Evolutionary conservation across 1,284 basidiomycete genomes (phyloP).

Genomic region (Heterobasidion annosum): DNA sequence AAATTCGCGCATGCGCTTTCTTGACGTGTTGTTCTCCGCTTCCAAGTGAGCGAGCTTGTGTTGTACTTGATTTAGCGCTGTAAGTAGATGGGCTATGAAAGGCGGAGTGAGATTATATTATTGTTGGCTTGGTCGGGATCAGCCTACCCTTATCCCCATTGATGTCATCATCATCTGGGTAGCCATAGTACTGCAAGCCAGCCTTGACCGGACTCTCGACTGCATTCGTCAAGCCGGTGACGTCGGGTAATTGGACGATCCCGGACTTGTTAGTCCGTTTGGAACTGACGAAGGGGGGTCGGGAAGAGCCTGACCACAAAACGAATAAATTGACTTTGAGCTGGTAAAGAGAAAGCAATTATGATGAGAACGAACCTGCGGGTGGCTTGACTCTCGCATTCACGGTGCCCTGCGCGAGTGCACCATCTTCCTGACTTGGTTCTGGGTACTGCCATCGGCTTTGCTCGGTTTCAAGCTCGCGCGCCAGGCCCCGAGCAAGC

Average conservation of each 20-base stretch:
- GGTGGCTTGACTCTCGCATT: background rate
- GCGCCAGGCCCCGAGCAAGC: slow-evolving; percentile 43
- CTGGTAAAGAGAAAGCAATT: too few species aligned
- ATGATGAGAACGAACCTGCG: background rate
- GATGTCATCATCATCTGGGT: slow-evolving; percentile 31
- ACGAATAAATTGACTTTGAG: background rate
- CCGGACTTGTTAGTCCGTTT: slow-evolving; percentile 3
- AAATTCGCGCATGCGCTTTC: slow-evolving; percentile 70
- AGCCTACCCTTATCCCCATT: slow-evolving; percentile 51
- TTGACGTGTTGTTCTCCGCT: slow-evolving; percentile 71
- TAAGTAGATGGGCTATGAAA: slow-evolving; percentile 45
- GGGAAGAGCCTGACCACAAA: background rate
- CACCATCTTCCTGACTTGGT: background rate
- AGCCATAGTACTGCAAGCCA: slow-evolving; percentile 40
- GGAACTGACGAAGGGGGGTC: background rate
- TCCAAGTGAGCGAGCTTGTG: slow-evolving; percentile 62
- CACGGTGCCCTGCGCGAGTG: slow-evolving; percentile 13
- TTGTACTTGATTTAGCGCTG: slow-evolving; percentile 56
- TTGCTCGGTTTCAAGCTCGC: slow-evolving; percentile 42
- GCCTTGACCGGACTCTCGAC: slow-evolving; percentile 59
- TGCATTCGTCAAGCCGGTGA: slow-evolving; percentile 70
- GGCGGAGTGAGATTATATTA: background rate
- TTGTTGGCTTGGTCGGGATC: background rate
- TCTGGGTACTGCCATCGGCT: slow-evolving; percentile 10
- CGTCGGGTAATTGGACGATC: slow-evolving; percentile 58